Conservation (phyloP, 805 yeast species). For the Candida verbasci region DNA sequence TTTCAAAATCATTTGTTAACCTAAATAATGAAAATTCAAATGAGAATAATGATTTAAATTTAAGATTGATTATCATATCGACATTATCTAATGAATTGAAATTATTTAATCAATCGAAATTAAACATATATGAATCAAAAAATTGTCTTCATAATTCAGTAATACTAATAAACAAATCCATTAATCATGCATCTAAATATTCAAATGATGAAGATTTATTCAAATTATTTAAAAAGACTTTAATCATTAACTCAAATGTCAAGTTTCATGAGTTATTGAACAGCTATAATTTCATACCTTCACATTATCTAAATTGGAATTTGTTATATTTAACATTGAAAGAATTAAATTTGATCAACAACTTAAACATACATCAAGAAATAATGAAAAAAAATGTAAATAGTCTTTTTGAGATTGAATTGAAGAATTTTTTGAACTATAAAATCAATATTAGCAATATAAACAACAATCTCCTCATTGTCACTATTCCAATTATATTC, state of each 20-base stretch:
- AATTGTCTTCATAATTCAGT: slow-evolving; percentile 49
- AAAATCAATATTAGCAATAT: slow-evolving; percentile 17
- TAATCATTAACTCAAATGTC: slow-evolving; percentile 47
- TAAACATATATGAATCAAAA: slow-evolving; percentile 29
- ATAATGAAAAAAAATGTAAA: slow-evolving; percentile 3
- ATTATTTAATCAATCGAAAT: slow-evolving; percentile 10
- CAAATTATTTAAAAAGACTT: slow-evolving; percentile 42
- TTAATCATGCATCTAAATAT: slow-evolving; percentile 7
- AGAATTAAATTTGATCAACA: slow-evolving; percentile 33
- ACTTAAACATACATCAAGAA: too few species aligned
- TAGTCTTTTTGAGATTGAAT: slow-evolving; percentile 11
- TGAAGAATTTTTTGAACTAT: slow-evolving; percentile 11
- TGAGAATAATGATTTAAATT: slow-evolving; percentile 12
- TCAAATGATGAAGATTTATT: slow-evolving; percentile 19
- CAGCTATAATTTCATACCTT: slow-evolving; percentile 42
- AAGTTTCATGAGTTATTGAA: slow-evolving; percentile 47
- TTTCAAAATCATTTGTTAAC: slow-evolving; percentile 19
- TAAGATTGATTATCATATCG: slow-evolving; percentile 22
- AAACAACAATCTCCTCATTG: slow-evolving; percentile 50
- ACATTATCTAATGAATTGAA: slow-evolving; percentile 35
- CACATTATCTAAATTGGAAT: slow-evolving; percentile 38
- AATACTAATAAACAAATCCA: slow-evolving; percentile 46
- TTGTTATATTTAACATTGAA: slow-evolving; percentile 42
- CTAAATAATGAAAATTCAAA: slow-evolving; percentile 9
- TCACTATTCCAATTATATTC: slow-evolving; percentile 46